Evolutionary conservation across 805 yeast species (phyloP).

Genomic region (Wickerhamiella allomyrinae): DNA sequence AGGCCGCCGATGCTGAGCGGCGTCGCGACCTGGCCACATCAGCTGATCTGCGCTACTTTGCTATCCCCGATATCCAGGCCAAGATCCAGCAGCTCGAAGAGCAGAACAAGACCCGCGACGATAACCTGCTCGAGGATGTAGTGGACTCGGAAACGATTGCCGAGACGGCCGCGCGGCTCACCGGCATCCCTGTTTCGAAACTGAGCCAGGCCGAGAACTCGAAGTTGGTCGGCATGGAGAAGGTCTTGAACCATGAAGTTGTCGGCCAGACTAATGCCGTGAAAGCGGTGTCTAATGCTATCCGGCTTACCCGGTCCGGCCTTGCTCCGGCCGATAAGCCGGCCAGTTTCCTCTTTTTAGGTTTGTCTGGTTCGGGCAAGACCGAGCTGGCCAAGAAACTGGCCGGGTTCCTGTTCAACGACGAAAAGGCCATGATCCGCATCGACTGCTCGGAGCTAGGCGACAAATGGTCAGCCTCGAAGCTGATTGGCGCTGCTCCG

Average conservation of each 20-base stretch:
- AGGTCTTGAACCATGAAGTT: constrained; percentile 62
- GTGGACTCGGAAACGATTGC: constrained; percentile 87
- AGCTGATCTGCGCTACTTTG: constrained; percentile 93
- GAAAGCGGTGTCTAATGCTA: constrained; percentile 89
- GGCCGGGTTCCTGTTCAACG: constrained; percentile 91
- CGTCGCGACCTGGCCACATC: constrained; percentile 88
- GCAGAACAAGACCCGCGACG: constrained; percentile 54
- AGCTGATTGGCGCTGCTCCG: constrained; percentile 92
- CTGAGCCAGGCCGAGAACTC: constrained; percentile 89
- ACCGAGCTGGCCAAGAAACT: constrained; percentile 94
- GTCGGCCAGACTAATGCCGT: constrained; percentile 96
- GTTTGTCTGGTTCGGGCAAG: constrained; percentile 95
- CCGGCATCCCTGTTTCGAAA: constrained; percentile 93
- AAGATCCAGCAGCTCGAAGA: constrained; percentile 63
- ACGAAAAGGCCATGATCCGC: constrained; percentile 92
- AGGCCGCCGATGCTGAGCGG: constrained; percentile 94
- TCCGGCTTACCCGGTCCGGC: constrained; percentile 86
- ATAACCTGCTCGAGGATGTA: constrained; percentile 67
- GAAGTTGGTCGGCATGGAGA: constrained; percentile 90
- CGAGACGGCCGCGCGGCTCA: constrained; percentile 92
- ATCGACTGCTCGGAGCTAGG: constrained; percentile 93
- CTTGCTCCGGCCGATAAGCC: constrained; percentile 94
- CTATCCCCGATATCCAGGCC: constrained; percentile 80
- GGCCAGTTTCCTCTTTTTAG: constrained; percentile 85
- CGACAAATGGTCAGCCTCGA: constrained; percentile 92